phyloP scores from a whole-genome alignment of 345 rosid species.

The Populus euphratica region DNA sequence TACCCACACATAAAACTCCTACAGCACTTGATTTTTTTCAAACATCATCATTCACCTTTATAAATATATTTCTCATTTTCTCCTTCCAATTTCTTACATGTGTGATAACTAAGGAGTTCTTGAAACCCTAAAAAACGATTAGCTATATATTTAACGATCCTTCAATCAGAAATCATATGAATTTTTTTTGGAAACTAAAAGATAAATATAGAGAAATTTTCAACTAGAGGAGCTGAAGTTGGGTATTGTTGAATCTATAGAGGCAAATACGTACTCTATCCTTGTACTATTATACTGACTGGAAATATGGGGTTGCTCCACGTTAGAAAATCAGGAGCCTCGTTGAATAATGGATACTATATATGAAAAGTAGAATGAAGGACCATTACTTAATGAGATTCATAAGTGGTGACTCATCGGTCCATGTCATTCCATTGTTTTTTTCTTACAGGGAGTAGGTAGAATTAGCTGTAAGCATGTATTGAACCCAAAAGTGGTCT shows the following conservation, averaged over 20 bases:
- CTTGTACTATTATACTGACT: too few species aligned
- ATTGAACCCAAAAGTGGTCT: background rate
- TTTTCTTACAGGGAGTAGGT: constrained; percentile 11
- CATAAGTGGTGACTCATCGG: background rate
- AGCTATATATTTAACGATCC: too few species aligned
- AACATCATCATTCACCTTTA: too few species aligned
- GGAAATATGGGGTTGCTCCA: background rate
- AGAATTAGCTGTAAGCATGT: background rate
- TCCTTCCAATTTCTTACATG: too few species aligned
- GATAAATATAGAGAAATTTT: background rate
- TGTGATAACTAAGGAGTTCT: too few species aligned
- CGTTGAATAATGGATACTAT: background rate
- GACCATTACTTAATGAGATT: background rate
- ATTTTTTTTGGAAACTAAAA: too few species aligned
- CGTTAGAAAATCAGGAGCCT: background rate
- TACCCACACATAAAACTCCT: too few species aligned
- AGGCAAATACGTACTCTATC: background rate
- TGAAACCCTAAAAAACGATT: too few species aligned
- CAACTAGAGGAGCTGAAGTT: background rate
- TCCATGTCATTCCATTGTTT: background rate
- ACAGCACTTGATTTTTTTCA: too few species aligned
- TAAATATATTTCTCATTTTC: too few species aligned
- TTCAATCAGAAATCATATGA: background rate
- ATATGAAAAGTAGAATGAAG: background rate
- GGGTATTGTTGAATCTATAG: background rate